phyloP scores from a whole-genome alignment of 2,329 filamentous ascomycete genomes.

The Phaeophleospora eucalypticola region DNA sequence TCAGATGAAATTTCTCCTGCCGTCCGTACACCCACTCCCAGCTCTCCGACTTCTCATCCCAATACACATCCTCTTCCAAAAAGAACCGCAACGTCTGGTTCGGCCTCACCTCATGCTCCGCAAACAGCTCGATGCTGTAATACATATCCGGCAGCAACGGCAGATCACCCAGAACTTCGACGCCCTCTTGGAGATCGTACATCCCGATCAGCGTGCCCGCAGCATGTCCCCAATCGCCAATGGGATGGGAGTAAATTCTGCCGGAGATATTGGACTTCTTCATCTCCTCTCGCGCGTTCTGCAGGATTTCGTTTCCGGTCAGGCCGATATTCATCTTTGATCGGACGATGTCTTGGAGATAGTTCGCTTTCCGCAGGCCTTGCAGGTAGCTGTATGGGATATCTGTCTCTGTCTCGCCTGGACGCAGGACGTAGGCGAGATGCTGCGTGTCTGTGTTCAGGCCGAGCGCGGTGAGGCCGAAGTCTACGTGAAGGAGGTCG shows the following conservation, averaged over 20 bases:
- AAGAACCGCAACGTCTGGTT: conserved; percentile 18
- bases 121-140: conserved; percentile 20
- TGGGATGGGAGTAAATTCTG: conserved; percentile 19
- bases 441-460: conserved; percentile 23
- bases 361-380: conserved; percentile 16
- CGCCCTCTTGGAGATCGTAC: conserved; percentile 19
- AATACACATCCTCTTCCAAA: conserved; percentile 23
- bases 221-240: conserved; percentile 22
- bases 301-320: conserved; percentile 17
- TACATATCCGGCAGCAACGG: conserved; percentile 17
- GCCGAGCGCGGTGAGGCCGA: conserved; percentile 19
- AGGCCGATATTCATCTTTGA: conserved; percentile 14
- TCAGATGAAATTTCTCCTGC: conserved; percentile 20
- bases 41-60: conserved; percentile 12
- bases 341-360: conserved; percentile 19
- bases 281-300: conserved; percentile 8
- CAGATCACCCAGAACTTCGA: conserved; percentile 19
- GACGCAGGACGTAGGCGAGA: conserved; percentile 18
- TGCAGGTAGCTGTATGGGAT: conserved; percentile 14
- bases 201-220: conserved; percentile 21
- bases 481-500: conserved; percentile 21
- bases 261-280: conserved; percentile 11
- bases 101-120: conserved; percentile 17
- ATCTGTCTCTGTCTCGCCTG: conserved; percentile 7
- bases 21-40: conserved; percentile 22